Base-by-base conservation (phyloP, 1,139 yeast genomes). In the Pichia sp. region DNA sequence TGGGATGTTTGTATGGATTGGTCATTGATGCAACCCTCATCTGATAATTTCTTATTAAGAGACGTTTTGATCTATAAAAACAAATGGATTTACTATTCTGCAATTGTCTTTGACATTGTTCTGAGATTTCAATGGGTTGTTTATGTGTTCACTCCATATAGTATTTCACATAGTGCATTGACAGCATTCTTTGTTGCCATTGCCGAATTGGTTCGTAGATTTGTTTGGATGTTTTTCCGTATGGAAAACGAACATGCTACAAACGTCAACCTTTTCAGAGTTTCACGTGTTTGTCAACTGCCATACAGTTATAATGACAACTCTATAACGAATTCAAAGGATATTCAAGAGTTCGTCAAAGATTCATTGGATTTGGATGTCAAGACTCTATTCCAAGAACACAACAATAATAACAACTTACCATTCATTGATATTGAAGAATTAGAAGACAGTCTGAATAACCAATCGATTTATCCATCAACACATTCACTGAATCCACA, bases 1-100 rank as follows among this genome's bases (percentile, higher is more conserved):
- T 93, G 99, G 99, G 99, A 93, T 67, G 68, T 94, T 11, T 72
- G 89, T 36, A 89, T 93, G 96, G 99, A 93, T 71, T 94, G 96
- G 91, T 90, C 97, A 1, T 71, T 93, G 56, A 70, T 86, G 51
- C 96, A 90, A 63, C 62, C 72, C 11, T 76, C 74, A 7, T 77
- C 91, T 7, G 74, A 75, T 55, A 71, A 85, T 60, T 69, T 69
- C 50, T 68, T 83, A 42, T 71, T 93, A 47, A 75, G 98, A 56
- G 83, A 87, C 56, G 83, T 47, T 2, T 31, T 47, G 85, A 59
- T 71, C 90, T 43, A 82, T 81, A 45, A 85, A 73, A 62, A 75
- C 75, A 34, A 68, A 67, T 11, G 80, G 84, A 6, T 75, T 8
- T 93, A 93, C 66, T 91, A 91, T 60, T 52, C 67, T 20, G 93